Base-by-base conservation (phyloP, 257 asterid species). In the Nicotiana tabacum region DNA sequence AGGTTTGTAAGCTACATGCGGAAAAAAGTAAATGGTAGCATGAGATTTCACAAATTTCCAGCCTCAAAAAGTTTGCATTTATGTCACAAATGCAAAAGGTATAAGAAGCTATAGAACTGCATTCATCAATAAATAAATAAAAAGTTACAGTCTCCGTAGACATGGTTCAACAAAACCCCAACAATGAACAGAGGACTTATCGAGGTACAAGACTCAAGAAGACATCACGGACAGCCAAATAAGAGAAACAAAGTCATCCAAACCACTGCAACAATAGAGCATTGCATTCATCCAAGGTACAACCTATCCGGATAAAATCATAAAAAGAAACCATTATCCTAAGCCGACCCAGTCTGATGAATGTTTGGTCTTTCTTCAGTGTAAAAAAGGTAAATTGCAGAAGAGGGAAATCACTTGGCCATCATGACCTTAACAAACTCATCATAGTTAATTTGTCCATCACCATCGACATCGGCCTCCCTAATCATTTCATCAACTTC, bases 371-470 rank as follows among this genome's bases (percentile, higher is more conserved):
- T 29, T 67, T 80, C 70, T 67, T 72, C 56, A 82, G 43, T 27
- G 77, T 60, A 66, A 84, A 64, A 66, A 74, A 61, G 84, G 81
- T 43, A 67, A 82, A 86, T 78, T 80, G 32, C 66, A 70, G 80
- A 82, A 53, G 57, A 74, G 77, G 84, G 43, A 29, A 55, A 77
- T 88, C 81, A 90, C 90, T 90, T 90, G 87, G 93, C 92, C 93
- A 90, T 90, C 93, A 89, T 89, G 76, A 90, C 91, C 93, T 89
- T 89, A 30, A 90, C 91, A 85, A 90, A 90, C 86, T 90, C 93
- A 43, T 90, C 93, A 55, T 89, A 90, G 81, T 88, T 90, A 70
- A 90, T 89, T 83, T 90, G 93, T 4, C 93, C 93, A 37, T 90
- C 93, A 4, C 93, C 93, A 43, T 90, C 93, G 1, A 89, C 93